Evolutionary conservation across 306 rosid species (phyloP), one percentile per base, ranked within the genome.

Genomic region (Purshia tridentata): DNA sequence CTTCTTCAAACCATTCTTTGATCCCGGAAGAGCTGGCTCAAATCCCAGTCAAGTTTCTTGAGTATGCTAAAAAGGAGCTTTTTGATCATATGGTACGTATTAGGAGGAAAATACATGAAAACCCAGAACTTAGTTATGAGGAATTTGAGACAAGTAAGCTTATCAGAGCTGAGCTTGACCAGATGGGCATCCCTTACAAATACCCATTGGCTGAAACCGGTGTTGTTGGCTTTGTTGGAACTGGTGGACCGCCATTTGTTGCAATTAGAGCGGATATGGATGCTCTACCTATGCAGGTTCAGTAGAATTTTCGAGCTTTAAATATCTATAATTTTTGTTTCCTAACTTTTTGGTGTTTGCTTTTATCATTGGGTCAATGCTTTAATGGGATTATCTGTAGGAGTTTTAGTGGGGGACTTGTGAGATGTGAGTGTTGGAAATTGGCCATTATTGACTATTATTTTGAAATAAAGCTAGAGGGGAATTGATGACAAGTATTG

Each of bases 201-300:
- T 60, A 90, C 82, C 96, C 96, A 54, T 62, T 93, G 54, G 93
- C 97, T 18, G 58, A 79, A 5, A 90, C 98, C 2, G 98, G 98
- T 59, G 83, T 93, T 57, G 70, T 93, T 48, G 96, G 86, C 68
- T 88, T 77, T 72, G 70, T 93, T 44, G 98, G 98, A 47, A 81
- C 90, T 13, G 87, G 91, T 2, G 53, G 41, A 0, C 78, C 96
- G 15, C 98, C 98, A 58, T 89, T 86, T 81, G 96, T 91, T 54
- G 98, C 98, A 35, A 69, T 93, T 42, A 85, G 98, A 73, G 94
- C 97, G 12, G 97, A 93, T 70, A 93, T 91, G 97, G 98, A 91
- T 85, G 98, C 98, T 79, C 89, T 91, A 44, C 74, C 80, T 50
- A 78, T 89, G 77, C 88, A 88, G 97, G 98, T 93, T 7, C 35